phyloP scores from a whole-genome alignment of 176 grass and related monocot genomes.

The Lolium multiflorum region DNA sequence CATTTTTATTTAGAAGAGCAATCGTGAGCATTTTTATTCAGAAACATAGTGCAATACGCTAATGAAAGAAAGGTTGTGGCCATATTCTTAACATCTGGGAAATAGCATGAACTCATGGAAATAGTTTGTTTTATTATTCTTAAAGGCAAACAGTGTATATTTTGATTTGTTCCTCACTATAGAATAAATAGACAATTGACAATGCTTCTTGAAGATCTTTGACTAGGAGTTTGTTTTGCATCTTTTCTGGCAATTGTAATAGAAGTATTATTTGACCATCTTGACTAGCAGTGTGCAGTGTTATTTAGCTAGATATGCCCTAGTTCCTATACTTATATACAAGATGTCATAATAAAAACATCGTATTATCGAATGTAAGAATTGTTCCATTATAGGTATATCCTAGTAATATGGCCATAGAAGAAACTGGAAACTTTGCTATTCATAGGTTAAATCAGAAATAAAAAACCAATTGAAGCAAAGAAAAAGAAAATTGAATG shows the following conservation, averaged over 20 bases:
- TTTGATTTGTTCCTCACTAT: conserved; percentile 18
- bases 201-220: neutral
- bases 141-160: neutral
- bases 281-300: neutral
- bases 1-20: neutral
- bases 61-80: neutral
- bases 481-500: neutral
- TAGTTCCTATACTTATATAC: neutral
- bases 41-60: neutral
- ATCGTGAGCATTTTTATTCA: too few species aligned
- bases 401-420: neutral
- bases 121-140: neutral
- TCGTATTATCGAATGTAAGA: neutral
- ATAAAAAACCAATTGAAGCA: neutral
- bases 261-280: neutral
- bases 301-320: neutral
- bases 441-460: neutral
- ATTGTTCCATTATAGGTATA: neutral
- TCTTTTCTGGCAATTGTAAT: neutral
- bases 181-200: neutral
- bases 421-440: neutral
- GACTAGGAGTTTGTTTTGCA: neutral
- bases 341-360: neutral
- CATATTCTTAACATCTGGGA: neutral
- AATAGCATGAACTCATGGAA: neutral